A percentile compares a stretch with the other conserved stretches of the same genome.
phyloP scores from a whole-genome alignment of 257 asterid species.

The Misopates orontium region DNA sequence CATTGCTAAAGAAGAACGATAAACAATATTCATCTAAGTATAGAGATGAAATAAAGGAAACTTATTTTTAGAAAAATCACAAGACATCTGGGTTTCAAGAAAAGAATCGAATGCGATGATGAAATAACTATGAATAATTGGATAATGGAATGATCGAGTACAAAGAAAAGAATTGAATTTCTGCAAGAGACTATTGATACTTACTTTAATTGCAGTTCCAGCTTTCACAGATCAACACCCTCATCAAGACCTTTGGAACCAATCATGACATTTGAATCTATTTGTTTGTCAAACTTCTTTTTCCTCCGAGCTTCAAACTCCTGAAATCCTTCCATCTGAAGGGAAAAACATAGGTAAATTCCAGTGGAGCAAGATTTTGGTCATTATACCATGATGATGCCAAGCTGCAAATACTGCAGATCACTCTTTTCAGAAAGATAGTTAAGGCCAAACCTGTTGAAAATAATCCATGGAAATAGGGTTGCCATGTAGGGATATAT shows the following conservation, averaged over 20 bases:
- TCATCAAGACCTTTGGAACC: slow-evolving; percentile 93
- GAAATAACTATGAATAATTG: not conserved
- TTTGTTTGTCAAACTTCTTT: slow-evolving; percentile 86
- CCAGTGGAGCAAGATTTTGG: slow-evolving; percentile 15
- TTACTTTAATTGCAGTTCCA: slow-evolving; percentile 31
- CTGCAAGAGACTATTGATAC: slow-evolving; percentile 19
- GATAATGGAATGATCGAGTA: not conserved
- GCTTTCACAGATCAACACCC: slow-evolving; percentile 77
- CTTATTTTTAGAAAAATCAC: no score
- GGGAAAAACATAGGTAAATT: not conserved
- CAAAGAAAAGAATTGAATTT: not conserved
- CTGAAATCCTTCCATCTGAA: slow-evolving; percentile 83
- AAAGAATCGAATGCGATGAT: not conserved
- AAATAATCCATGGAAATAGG: slow-evolving; percentile 92
- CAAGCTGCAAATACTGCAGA: not conserved
- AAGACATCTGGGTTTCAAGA: no score
- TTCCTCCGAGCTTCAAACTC: slow-evolving; percentile 88
- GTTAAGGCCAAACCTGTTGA: slow-evolving; percentile 58
- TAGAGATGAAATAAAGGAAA: no score
- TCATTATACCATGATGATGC: not conserved
- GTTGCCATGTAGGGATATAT: slow-evolving; percentile 82
- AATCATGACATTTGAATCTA: slow-evolving; percentile 88
- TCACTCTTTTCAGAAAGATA: not conserved
- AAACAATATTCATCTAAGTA: no score
- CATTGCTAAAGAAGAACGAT: no score